Percentiles rank a stretch among this genome's conserved stretches.
Evolutionary conservation across 257 asterid species (phyloP).

Genomic region (Euphrasia confusa): DNA sequence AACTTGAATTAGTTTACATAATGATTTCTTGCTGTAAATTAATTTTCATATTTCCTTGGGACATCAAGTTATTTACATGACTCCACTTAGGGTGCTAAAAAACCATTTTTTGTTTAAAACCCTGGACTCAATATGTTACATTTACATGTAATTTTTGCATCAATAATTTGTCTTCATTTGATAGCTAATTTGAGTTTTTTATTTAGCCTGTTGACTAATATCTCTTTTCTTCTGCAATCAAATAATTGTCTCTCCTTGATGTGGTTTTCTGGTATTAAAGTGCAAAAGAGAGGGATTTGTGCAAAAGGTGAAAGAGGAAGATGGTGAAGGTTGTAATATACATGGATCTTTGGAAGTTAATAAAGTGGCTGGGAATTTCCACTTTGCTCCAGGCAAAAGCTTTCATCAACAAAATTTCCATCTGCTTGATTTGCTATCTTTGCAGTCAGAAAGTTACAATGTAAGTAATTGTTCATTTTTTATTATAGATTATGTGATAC

Average conservation of each 20-base stretch:
- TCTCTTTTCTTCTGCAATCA: slow-evolving; percentile 10
- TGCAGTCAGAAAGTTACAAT: slow-evolving; percentile 60
- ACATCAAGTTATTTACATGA: not conserved
- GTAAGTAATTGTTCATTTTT: slow-evolving; percentile 39
- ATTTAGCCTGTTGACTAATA: no score
- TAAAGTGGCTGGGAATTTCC: slow-evolving; percentile 96
- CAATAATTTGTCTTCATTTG: no score
- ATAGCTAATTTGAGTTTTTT: no score
- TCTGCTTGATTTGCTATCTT: slow-evolving; percentile 58
- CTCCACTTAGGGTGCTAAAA: not conserved
- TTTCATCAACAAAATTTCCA: slow-evolving; percentile 51
- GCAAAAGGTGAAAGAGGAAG: slow-evolving; percentile 80
- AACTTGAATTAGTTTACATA: not conserved
- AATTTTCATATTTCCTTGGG: not conserved
- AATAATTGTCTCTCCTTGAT: slow-evolving; percentile 23
- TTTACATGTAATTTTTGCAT: no score
- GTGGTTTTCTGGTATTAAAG: slow-evolving; percentile 38
- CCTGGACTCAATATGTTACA: no score
- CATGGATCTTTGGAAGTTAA: slow-evolving; percentile 94
- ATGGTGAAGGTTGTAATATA: slow-evolving; percentile 97
- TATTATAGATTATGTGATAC: not conserved
- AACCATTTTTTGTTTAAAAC: not conserved
- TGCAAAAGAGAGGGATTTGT: slow-evolving; percentile 93
- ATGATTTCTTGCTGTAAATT: not conserved
- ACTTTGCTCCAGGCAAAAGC: slow-evolving; percentile 85